Percentiles rank a stretch among this genome's conserved stretches.
phyloP scores from a whole-genome alignment of 23 red algal species.

The Gracilaria caudata region DNA sequence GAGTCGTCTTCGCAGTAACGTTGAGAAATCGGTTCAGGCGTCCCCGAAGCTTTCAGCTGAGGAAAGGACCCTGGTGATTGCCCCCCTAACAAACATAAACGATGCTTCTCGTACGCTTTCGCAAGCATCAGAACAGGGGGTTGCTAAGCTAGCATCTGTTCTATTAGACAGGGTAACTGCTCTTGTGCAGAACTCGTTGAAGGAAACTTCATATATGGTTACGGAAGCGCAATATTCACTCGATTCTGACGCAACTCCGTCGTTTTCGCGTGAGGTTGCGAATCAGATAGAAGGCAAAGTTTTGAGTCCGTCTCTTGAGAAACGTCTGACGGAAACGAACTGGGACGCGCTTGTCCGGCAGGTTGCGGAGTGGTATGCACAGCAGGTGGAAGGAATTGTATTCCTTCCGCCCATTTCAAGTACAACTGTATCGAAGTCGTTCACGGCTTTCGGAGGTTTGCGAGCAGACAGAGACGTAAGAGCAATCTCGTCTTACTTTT shows the following conservation, averaged over 20 bases:
- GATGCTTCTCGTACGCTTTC: slow-evolving; percentile 67
- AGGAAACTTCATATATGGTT: slow-evolving; percentile 58
- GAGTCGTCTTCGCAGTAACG: slow-evolving; percentile 58
- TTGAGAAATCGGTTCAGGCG: slow-evolving; percentile 63
- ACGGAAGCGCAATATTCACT: slow-evolving; percentile 55
- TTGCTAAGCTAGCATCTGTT: slow-evolving; percentile 43
- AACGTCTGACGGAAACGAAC: slow-evolving; percentile 74
- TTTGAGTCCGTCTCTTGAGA: slow-evolving; percentile 63
- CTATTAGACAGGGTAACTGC: slow-evolving; percentile 43
- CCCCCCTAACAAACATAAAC: slow-evolving; percentile 40
- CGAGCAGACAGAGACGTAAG: slow-evolving; percentile 82
- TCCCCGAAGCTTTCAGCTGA: slow-evolving; percentile 45
- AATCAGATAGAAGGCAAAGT: slow-evolving; percentile 64
- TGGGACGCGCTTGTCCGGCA: slow-evolving; percentile 91
- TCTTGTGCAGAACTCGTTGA: slow-evolving; percentile 46
- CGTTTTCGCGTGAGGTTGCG: slow-evolving; percentile 56
- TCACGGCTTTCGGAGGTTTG: slow-evolving; percentile 80
- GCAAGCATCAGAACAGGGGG: slow-evolving; percentile 54
- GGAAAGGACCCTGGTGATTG: slow-evolving; percentile 37
- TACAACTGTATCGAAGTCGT: slow-evolving; percentile 5
- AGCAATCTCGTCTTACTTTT: slow-evolving; percentile 72
- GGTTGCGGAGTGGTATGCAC: slow-evolving; percentile 80
- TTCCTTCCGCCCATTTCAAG: slow-evolving; percentile 26
- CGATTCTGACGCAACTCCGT: slow-evolving; percentile 67
- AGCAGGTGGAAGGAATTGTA: slow-evolving; percentile 60